Evolutionary conservation across 345 rosid species (phyloP).

Genomic region (Gossypium herbaceum): DNA sequence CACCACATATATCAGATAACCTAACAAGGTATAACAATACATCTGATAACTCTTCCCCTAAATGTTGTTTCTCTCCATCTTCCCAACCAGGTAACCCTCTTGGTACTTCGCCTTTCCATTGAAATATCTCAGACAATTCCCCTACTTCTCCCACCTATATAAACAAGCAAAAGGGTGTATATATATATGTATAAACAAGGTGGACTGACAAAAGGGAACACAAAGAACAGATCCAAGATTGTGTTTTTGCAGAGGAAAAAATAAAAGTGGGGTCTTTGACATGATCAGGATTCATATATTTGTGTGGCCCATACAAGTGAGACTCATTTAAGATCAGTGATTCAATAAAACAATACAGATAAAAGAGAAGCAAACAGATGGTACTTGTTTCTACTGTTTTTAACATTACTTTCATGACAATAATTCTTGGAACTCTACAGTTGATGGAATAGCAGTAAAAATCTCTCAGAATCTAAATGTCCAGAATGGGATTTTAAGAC

Average conservation of each 20-base stretch:
- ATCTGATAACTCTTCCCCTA: slow-evolving; percentile 60
- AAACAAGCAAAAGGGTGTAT: background rate
- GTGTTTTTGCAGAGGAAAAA: background rate
- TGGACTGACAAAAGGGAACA: background rate
- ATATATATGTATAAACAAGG: background rate
- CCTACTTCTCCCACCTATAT: slow-evolving; percentile 68
- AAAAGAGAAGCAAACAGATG: background rate
- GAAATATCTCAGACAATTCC: slow-evolving; percentile 57
- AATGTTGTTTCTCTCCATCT: slow-evolving; percentile 45
- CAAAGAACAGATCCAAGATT: background rate
- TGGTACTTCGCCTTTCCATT: slow-evolving; percentile 67
- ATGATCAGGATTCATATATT: background rate
- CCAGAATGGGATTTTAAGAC: background rate
- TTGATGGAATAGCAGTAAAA: background rate
- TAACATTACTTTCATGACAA: background rate
- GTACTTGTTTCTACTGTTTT: background rate
- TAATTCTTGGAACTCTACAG: background rate
- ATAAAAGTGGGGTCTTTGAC: background rate
- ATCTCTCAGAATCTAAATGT: background rate
- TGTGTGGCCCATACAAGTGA: background rate
- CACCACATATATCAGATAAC: slow-evolving; percentile 56
- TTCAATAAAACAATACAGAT: background rate
- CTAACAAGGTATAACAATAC: slow-evolving; percentile 54
- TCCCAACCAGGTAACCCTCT: slow-evolving; percentile 59
- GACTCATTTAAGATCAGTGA: slow-evolving; percentile 3